Conservation (phyloP, 495 filamentous ascomycete genomes). For the Corynascus novoguineensis region DNA sequence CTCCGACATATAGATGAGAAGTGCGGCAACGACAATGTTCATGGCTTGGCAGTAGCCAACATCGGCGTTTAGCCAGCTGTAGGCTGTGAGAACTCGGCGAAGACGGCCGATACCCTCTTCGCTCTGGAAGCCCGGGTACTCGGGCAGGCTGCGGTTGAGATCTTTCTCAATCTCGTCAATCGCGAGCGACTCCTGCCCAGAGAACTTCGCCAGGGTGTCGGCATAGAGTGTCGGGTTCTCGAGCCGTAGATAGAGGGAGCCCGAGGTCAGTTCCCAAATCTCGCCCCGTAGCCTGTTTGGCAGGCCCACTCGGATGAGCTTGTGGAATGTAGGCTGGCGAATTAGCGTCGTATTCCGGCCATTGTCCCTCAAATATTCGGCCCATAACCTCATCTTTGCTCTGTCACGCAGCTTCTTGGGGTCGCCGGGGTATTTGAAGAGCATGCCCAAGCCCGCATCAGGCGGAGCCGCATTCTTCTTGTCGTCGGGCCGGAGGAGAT, state of each 20-base stretch:
- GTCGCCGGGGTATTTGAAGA: conserved; percentile 94
- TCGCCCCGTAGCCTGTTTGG: conserved; percentile 91
- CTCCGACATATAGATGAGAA: conserved; percentile 98
- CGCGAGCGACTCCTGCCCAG: conserved; percentile 78
- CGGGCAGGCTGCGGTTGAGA: conserved; percentile 88
- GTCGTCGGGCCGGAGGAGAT: conserved; percentile 61
- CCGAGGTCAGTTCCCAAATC: conserved; percentile 91
- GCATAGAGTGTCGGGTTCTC: conserved; percentile 76
- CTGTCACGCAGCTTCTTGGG: conserved; percentile 89
- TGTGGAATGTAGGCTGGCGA: conserved; percentile 94
- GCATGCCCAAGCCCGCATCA: conserved; percentile 85
- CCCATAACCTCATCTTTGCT: conserved; percentile 96
- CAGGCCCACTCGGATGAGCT: conserved; percentile 89
- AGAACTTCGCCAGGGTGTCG: conserved; percentile 76
- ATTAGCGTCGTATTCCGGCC: conserved; percentile 88
- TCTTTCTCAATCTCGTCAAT: conserved; percentile 99
- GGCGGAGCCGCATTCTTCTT: conserved; percentile 60
- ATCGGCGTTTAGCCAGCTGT: conserved; percentile 91
- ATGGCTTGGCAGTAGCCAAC: conserved; percentile 99
- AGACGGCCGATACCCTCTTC: conserved; percentile 91
- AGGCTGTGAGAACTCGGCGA: conserved; percentile 84
- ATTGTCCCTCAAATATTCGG: conserved; percentile 93
- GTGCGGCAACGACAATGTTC: conserved; percentile 96
- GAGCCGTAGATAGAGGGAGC: conserved; percentile 79
- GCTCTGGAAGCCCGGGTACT: conserved; percentile 95